phyloP scores from a whole-genome alignment of 2,329 filamentous ascomycete species.

The Pseudogymnoascus sp. region DNA sequence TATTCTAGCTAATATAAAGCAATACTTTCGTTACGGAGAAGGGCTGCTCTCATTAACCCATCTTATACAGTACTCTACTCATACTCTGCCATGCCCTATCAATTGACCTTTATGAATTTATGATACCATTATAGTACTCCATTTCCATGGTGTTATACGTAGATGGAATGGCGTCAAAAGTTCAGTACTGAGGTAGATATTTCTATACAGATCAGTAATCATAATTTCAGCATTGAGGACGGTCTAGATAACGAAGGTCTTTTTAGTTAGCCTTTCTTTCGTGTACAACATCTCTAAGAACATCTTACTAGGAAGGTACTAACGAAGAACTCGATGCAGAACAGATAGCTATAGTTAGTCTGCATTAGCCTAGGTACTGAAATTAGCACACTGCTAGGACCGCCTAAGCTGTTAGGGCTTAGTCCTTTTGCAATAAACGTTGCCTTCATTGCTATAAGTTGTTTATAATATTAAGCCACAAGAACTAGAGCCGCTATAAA shows the following conservation, averaged over 20 bases:
- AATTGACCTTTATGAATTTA: too few relatives aligned
- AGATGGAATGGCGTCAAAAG: too few relatives aligned
- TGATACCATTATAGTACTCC: too few relatives aligned
- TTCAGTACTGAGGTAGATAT: too few relatives aligned
- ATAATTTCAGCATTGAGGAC: neutral
- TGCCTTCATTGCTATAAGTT: slow-evolving; percentile 37
- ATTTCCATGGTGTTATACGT: too few relatives aligned
- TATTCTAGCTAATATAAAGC: too few relatives aligned
- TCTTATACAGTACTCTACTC: too few relatives aligned
- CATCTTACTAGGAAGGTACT: slow-evolving; percentile 44
- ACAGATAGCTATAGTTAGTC: slow-evolving; percentile 48
- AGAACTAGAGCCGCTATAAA: slow-evolving; percentile 49
- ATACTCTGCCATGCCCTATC: too few relatives aligned
- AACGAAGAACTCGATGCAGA: slow-evolving; percentile 54
- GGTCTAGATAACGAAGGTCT: neutral
- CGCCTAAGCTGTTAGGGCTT: slow-evolving; percentile 38
- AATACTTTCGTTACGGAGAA: too few relatives aligned
- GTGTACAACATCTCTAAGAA: neutral
- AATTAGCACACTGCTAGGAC: slow-evolving; percentile 48
- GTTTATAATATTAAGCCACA: slow-evolving; percentile 49
- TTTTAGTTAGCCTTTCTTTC: neutral
- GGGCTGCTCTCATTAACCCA: too few relatives aligned
- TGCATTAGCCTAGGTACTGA: slow-evolving; percentile 44
- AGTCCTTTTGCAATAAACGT: slow-evolving; percentile 25
- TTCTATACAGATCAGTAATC: too few relatives aligned